phyloP scores from a whole-genome alignment of 139 green algal species.

The Coelastrella sp. region DNA sequence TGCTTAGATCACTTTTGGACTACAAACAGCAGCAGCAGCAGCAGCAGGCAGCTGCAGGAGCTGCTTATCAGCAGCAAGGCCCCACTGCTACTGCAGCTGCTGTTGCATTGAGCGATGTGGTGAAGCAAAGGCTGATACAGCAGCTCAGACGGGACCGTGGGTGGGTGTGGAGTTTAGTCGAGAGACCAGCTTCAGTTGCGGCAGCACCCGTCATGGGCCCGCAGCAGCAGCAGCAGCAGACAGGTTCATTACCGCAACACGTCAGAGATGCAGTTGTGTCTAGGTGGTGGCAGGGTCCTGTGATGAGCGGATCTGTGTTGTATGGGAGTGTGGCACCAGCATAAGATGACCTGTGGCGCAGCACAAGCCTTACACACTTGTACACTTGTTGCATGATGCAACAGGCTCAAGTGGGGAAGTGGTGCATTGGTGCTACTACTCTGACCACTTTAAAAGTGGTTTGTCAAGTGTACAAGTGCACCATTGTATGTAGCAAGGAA shows the following conservation, averaged over 20 bases:
- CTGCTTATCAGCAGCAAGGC: neutral
- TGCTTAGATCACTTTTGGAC: slow-evolving; percentile 9
- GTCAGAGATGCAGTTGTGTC: neutral
- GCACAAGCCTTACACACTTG: too few relatives aligned
- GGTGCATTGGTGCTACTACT: too few relatives aligned
- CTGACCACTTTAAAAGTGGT: too few relatives aligned
- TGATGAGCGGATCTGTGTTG: slow-evolving; percentile 3
- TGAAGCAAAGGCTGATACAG: neutral
- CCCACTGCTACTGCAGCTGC: neutral
- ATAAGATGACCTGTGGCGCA: too few relatives aligned
- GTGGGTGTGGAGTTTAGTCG: slow-evolving; percentile 7
- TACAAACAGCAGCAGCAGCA: slow-evolving; percentile 32
- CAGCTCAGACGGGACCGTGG: neutral
- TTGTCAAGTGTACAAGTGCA: too few relatives aligned
- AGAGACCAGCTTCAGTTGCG: neutral
- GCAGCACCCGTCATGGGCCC: neutral
- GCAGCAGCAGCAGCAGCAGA: slow-evolving; percentile 7
- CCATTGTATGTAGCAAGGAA: too few relatives aligned
- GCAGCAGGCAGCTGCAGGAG: slow-evolving; percentile 3
- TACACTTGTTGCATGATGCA: too few relatives aligned
- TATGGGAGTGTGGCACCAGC: slow-evolving; percentile 18
- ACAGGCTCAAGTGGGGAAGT: too few relatives aligned
- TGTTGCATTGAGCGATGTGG: neutral
- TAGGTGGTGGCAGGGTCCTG: slow-evolving; percentile 9
- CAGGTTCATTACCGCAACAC: neutral